Percentiles rank a stretch among this genome's conserved stretches.
phyloP scores from a whole-genome alignment of 352 stramenopile genomes.

The Phytophthora sp. region DNA sequence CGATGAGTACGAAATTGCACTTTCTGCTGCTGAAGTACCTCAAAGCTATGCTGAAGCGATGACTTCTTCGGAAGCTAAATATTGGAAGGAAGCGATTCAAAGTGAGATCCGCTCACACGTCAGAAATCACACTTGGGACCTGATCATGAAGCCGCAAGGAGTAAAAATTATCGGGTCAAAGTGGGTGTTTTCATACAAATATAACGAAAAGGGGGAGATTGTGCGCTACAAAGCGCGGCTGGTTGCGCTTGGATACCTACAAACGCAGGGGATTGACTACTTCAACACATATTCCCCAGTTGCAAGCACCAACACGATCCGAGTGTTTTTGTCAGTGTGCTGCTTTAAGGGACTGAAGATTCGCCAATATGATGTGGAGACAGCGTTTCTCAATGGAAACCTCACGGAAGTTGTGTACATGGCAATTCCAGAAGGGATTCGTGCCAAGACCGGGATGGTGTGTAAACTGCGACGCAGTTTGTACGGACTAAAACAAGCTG shows the following conservation, averaged over 20 bases:
- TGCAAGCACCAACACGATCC: constrained; percentile 24
- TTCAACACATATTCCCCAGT: constrained; percentile 34
- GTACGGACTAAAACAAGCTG: constrained; percentile 43
- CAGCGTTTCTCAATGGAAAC: constrained; percentile 43
- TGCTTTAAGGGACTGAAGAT: too few relatives aligned
- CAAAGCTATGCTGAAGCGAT: constrained; percentile 4
- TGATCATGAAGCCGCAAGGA: not conserved
- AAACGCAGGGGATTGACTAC: constrained; percentile 29
- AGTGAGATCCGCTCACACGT: not conserved
- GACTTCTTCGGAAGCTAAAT: constrained; percentile 1
- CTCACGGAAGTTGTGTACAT: constrained; percentile 40
- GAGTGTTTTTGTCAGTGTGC: constrained; percentile 29
- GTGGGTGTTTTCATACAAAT: constrained; percentile 34
- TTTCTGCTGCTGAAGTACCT: not conserved
- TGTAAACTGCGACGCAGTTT: constrained; percentile 31
- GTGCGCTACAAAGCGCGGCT: constrained; percentile 35
- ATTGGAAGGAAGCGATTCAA: constrained; percentile 19
- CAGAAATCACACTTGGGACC: constrained; percentile 20
- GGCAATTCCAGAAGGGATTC: constrained; percentile 16
- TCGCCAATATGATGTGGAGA: constrained; percentile 34
- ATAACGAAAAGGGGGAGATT: constrained; percentile 23
- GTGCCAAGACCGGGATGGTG: constrained; percentile 4
- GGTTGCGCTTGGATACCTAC: constrained; percentile 29
- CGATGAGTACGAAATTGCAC: not conserved
- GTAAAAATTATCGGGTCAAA: constrained; percentile 30